Conservation (phyloP, 2,329 filamentous ascomycete genomes). For the Arthrobotrys sphaeroides region DNA sequence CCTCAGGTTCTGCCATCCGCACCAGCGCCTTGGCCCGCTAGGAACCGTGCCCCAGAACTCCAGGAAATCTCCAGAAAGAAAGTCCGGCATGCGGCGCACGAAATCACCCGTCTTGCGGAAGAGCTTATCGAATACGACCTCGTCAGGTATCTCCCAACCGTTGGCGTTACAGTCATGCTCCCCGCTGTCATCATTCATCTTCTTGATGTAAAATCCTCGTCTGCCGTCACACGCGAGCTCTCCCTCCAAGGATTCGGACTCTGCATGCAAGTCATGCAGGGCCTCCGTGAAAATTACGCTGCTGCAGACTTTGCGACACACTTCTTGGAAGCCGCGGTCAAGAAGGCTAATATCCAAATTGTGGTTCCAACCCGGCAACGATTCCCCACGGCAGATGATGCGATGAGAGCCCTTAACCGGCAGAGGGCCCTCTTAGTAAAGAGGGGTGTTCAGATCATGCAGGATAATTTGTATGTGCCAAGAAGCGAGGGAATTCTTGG, state of each 20-base stretch:
- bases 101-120: slow-evolving; percentile 84
- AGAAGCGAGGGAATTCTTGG: slow-evolving; percentile 45
- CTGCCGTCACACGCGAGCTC: slow-evolving; percentile 74
- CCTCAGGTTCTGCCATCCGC: slow-evolving; percentile 86
- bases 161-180: slow-evolving; percentile 87
- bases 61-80: slow-evolving; percentile 84
- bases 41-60: slow-evolving; percentile 69
- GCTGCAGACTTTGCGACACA: slow-evolving; percentile 96
- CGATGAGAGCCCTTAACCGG: slow-evolving; percentile 44
- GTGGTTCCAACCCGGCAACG: slow-evolving; percentile 61
- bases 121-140: slow-evolving; percentile 77
- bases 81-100: slow-evolving; percentile 82
- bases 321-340: slow-evolving; percentile 90
- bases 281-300: slow-evolving; percentile 85
- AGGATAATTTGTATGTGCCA: slow-evolving; percentile 51
- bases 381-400: slow-evolving; percentile 51
- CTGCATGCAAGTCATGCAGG: slow-evolving; percentile 91
- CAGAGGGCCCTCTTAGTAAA: slow-evolving; percentile 47
- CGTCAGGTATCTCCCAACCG: slow-evolving; percentile 83
- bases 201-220: slow-evolving; percentile 86
- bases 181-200: slow-evolving; percentile 94
- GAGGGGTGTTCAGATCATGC: slow-evolving; percentile 51
- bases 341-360: slow-evolving; percentile 82
- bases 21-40: slow-evolving; percentile 61
- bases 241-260: slow-evolving; percentile 84